Conservation (phyloP, 768 basidiomycete species). For the Cystofilobasidium bisporidii region DNA sequence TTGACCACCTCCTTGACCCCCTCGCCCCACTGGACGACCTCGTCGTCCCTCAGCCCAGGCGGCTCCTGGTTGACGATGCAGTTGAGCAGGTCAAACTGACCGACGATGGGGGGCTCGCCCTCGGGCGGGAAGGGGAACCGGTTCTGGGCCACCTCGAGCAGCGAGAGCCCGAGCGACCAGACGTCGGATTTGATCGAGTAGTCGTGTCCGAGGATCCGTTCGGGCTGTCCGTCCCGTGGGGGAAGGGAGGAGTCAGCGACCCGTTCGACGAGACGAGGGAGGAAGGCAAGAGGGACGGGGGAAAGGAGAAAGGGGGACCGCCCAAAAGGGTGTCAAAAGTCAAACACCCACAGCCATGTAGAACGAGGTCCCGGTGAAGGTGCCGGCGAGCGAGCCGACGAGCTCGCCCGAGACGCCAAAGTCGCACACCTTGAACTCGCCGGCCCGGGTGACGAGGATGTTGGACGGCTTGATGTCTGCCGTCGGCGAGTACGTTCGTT, state of each 20-base stretch:
- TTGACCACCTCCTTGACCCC: slow-evolving; percentile 22
- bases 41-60: slow-evolving; percentile 23
- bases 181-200: slow-evolving; percentile 42
- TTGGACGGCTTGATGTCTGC: slow-evolving; percentile 41
- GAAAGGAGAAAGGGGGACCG: neutral
- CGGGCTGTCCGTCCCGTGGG: slow-evolving; percentile 34
- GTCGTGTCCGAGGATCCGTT: slow-evolving; percentile 39
- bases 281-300: neutral
- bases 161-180: slow-evolving; percentile 41
- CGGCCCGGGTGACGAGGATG: slow-evolving; percentile 38
- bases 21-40: slow-evolving; percentile 18
- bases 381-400: slow-evolving; percentile 40
- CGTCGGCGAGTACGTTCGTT: too few species aligned
- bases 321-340: too few species aligned
- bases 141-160: slow-evolving; percentile 41
- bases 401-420: slow-evolving; percentile 42
- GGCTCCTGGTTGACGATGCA: slow-evolving; percentile 28
- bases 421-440: slow-evolving; percentile 41
- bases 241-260: neutral
- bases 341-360: slow-evolving; percentile 41
- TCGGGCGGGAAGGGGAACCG: slow-evolving; percentile 42
- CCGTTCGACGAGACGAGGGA: neutral
- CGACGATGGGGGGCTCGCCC: slow-evolving; percentile 32
- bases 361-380: slow-evolving; percentile 41
- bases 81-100: slow-evolving; percentile 29